Evolutionary conservation across 1,284 basidiomycete genomes (phyloP).

Genomic region (Cutaneotrichosporon sp.): DNA sequence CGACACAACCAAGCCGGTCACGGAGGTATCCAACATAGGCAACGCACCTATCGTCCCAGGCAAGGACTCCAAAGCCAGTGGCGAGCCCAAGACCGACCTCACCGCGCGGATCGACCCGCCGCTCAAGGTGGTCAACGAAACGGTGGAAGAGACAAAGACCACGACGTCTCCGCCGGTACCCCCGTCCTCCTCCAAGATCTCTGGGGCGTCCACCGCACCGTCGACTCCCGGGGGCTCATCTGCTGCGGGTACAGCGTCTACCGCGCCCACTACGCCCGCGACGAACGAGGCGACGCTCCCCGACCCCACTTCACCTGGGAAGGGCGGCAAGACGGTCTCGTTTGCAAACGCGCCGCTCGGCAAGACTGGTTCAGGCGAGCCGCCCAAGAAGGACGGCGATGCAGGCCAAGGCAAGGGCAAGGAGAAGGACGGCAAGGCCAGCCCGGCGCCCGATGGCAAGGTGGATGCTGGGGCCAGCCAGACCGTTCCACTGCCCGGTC

Average conservation of each 20-base stretch:
- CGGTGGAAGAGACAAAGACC: background rate
- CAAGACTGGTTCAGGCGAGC: background rate
- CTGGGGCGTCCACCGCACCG: background rate
- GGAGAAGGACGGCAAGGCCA: background rate
- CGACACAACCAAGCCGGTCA: conserved; percentile 15
- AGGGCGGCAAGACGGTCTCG: conserved; percentile 1
- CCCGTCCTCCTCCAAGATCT: background rate
- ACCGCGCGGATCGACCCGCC: conserved; percentile 5
- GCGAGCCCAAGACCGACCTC: background rate
- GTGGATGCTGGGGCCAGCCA: background rate
- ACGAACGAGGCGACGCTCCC: background rate
- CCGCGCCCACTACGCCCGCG: background rate
- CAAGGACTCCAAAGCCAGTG: background rate
- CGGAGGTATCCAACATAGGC: background rate
- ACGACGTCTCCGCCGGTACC: background rate
- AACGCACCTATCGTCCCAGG: conserved; percentile 24
- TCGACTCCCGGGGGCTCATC: background rate
- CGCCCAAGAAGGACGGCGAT: conserved; percentile 4
- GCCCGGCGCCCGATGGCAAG: background rate
- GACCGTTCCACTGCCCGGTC: background rate
- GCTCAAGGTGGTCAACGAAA: background rate
- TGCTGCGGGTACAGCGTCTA: background rate
- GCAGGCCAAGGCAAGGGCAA: background rate
- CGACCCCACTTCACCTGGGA: background rate
- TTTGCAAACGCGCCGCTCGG: conserved; percentile 5